Base-by-base conservation (phyloP, 352 stramenopile genomes). In the Phytophthora palmivora region DNA sequence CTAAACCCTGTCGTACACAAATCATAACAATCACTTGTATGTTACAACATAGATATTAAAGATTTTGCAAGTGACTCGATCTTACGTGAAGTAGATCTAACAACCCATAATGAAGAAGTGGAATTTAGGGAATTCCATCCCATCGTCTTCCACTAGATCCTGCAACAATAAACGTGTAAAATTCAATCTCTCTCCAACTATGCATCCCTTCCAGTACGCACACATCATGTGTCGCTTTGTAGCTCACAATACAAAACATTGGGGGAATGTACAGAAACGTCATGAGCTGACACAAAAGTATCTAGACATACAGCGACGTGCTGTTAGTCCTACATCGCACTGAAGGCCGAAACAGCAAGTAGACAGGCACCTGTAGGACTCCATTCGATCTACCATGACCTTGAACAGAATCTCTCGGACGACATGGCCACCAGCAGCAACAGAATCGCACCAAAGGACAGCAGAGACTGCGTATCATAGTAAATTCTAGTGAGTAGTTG, bases 231-330 rank as follows among this genome's bases (percentile, higher is more conserved):
- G 88, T 78, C 6, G 85, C 87, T 38, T 89, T 91, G 72, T 95
- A 94, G 33, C 86, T 88, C n/a, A 91, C 78, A 47, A 94, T 87
- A 58, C 82, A 93, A 53, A 96, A 96, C 57, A 94, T 72, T 24
- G 86, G 84, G 33, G 86, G 88, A 49, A 96, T 95, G 76, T 91
- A 96, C 58, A 96, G 59, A 41, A 96, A 95, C 37, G 84, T 96
- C 77, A 91, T 93, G 49, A 96, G 50, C 65, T 95, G 86, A 42
- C 76, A 92, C 19, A 70, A 72, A 96, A 94, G 66, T 96, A 96
- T 67, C 87, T 94, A 43, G 11, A 2, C 12, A n/a, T n/a, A 49
- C 32, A 58, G 32, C 8, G n/a, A 46, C 21, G 30, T 8, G 28
- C 10, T 30, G n/a, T 58, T 14, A 58, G 38, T 49, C 12, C 41